These are phyloP conservation scores for Emericellopsis cladophorae DNA, from an alignment of 2,329 filamentous ascomycete species.

Conservation along the genomic window DNA sequence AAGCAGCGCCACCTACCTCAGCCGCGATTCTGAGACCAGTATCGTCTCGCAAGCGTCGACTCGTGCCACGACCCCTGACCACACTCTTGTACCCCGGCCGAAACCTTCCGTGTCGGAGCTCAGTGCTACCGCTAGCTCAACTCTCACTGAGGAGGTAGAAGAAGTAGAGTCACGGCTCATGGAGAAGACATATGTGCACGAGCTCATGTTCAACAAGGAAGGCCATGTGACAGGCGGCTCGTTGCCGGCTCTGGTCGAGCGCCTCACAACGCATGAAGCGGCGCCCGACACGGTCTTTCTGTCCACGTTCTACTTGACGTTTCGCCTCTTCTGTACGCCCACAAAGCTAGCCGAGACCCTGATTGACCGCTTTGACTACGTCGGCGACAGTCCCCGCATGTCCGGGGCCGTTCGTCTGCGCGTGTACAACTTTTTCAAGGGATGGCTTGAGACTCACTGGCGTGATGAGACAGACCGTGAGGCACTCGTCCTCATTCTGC, in stretches of 20 bases:
- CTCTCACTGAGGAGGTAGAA: slow-evolving; percentile 60
- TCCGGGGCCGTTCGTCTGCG: slow-evolving; percentile 74
- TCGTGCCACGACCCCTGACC: slow-evolving; percentile 75
- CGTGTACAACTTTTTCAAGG: slow-evolving; percentile 94
- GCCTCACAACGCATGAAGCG: slow-evolving; percentile 82
- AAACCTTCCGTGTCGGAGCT: slow-evolving; percentile 56
- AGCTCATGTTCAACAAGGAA: slow-evolving; percentile 87
- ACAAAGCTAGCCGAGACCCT: slow-evolving; percentile 65
- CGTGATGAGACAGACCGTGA: slow-evolving; percentile 65
- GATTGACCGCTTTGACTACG: slow-evolving; percentile 88
- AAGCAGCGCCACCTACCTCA: slow-evolving; percentile 67
- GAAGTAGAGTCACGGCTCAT: slow-evolving; percentile 75
- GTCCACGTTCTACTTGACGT: slow-evolving; percentile 91
- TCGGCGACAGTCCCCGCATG: slow-evolving; percentile 62
- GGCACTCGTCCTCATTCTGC: slow-evolving; percentile 62
- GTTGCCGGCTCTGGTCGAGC: slow-evolving; percentile 81
- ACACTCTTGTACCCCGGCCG: slow-evolving; percentile 36
- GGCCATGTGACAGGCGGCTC: slow-evolving; percentile 90
- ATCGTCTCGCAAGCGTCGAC: slow-evolving; percentile 74
- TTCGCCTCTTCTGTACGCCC: slow-evolving; percentile 82
- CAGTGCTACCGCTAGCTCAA: slow-evolving; percentile 52
- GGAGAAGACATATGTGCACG: slow-evolving; percentile 84
- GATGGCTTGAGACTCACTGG: slow-evolving; percentile 96
- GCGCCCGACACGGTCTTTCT: slow-evolving; percentile 88
- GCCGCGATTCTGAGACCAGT: slow-evolving; percentile 71